Evolutionary conservation across 2,329 filamentous ascomycete genomes (phyloP), one percentile per base, ranked within the genome.

Genomic region (Aspergillus calidoustus): DNA sequence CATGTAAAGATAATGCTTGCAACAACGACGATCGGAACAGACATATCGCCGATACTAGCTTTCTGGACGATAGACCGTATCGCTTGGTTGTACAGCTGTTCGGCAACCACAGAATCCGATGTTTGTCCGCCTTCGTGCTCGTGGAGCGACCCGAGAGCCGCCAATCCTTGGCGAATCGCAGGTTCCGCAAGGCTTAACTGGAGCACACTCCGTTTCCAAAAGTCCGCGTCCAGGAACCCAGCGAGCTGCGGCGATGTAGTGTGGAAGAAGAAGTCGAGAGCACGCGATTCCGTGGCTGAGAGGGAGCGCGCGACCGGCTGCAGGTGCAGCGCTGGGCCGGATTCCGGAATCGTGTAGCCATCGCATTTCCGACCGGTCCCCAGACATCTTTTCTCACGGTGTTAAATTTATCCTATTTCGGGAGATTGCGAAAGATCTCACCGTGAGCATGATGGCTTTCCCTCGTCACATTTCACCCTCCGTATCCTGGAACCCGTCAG

Each of bases 391-490:
- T 41, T 15, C 1, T 41, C 31, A 28, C 25, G 3, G 34, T 13
- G 13, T 41, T 11, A 41, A 15, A 41, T 41, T 15, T 3, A 2
- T 41, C 15, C 2, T 4, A 5, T 13, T 3, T 3, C 4, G 11
- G 22, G 7, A 7, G 17, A 2, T 6, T 47, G 44, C 46, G 66
- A 28, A n/a, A 23, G 22, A 9, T 48, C 50, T 0, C 89, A 90
- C 64, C 88, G 87, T 31, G 81, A 78, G 74, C 88, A 91, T 17
- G 69, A 68, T 68, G 87, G 87, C 58, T 87, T 84, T 64, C 75
- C 79, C 74, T 90, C 87, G 72, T 89, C 87, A 72, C 87, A 90
- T 73, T 90, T 90, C 64, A 90, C 88, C 64, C 85, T 82, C 55
- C 54, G 60, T 65, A 63, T 63, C 61, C 65, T 68, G n/a, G 15